Conservation (phyloP, 73 alveolate genomes). For the Paramecium pentaurelia region DNA sequence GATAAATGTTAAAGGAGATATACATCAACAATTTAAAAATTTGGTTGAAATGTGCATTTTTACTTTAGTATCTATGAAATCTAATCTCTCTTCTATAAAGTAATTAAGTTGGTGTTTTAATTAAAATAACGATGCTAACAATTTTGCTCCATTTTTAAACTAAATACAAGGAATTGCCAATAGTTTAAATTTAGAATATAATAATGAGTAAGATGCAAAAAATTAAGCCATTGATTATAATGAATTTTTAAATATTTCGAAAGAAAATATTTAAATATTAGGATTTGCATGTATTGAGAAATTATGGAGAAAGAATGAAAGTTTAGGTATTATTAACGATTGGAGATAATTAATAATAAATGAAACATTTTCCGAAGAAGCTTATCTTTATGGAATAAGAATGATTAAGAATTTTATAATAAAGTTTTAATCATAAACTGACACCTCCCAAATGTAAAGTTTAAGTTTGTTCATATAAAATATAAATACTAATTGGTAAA, state of each 20-base stretch:
- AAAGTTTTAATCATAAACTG: not conserved
- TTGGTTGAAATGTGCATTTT: not conserved
- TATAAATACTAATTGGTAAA: not conserved
- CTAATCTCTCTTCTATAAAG: not conserved
- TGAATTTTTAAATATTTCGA: not conserved
- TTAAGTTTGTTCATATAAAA: not conserved
- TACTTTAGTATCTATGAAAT: not conserved
- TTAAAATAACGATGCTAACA: not conserved
- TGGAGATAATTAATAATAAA: not conserved
- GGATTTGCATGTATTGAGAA: not conserved
- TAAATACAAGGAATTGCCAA: not conserved
- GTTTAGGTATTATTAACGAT: not conserved
- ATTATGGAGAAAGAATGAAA: not conserved
- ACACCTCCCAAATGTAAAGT: not conserved
- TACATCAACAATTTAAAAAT: not conserved
- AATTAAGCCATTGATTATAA: not conserved
- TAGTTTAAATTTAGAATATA: not conserved
- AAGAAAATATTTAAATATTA: not conserved
- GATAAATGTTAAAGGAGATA: conserved; percentile 59
- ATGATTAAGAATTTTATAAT: not conserved
- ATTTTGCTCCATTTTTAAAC: not conserved
- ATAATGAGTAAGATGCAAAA: not conserved
- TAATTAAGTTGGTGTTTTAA: not conserved
- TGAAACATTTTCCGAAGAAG: not conserved
- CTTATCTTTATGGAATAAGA: not conserved